Evolutionary conservation across 78 protist genomes (phyloP), one percentile per base, ranked within the genome.

Genomic region (Cavenderia fasciculata): DNA sequence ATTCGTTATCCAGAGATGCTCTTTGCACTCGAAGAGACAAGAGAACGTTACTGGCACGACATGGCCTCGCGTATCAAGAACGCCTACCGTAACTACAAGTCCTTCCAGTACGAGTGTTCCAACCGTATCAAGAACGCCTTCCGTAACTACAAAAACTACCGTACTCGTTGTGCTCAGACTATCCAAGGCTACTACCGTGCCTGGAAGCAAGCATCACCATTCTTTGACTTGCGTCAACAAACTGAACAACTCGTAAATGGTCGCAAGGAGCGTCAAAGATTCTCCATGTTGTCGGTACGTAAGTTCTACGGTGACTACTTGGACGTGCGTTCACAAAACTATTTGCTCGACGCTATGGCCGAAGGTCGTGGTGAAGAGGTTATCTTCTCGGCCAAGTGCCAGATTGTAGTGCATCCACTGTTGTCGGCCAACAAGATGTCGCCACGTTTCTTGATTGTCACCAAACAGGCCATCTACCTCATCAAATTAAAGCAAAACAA

Each of bases 1-100:
- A 63, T 96, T 46, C 66, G 92, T 57, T 75, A 92, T 47, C 98
- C 98, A 38, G 90, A 85, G 59, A 87, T 94, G 94, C 25, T 92
- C 34, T 92, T 92, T 34, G 41, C 87, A 29, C 54, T 92, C 12
- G 95, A 92, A 46, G 95, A 92, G 12, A 59, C 79, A 14, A 29
- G 87, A 23, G 95, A 82, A 40, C 79, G 90, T 51, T 82, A 92
- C 38, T 92, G 79, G 85, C 92, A 92, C 76, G 75, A 77, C 38
- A 86, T 77, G 78, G 92, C 90, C 7, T 52, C 74, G 31, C 85
- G 93, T 74, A 86, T 92, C 34, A 82, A 92, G 65, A 72, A 66
- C 23, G 72, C 85, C 72, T 86, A 77, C 40, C 54, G 82, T 41
- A 70, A 19, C 61, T 85, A 68, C 72, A 72, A 72, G 46, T 12